These are phyloP conservation scores for Cylindrotheca closterium DNA, from an alignment of 108 stramenopile genomes.

Conservation along the genomic window DNA sequence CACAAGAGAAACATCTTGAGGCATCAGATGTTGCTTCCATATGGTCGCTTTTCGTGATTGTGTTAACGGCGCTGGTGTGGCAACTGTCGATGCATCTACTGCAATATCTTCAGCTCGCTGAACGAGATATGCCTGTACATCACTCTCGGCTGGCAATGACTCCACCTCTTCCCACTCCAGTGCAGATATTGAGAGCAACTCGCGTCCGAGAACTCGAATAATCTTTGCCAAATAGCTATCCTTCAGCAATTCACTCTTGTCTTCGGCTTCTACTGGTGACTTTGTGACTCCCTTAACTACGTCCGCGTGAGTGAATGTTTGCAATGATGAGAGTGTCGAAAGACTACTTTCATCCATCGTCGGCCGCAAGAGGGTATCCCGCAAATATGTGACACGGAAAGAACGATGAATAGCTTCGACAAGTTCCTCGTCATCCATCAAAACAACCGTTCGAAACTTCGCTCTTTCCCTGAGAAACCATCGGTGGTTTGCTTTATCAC, in stretches of 20 bases:
- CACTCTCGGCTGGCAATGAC: constrained; percentile 6
- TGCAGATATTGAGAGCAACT: constrained; percentile 50
- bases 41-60: constrained; percentile 28
- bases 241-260: constrained; percentile 24
- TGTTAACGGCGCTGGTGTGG: constrained; percentile 20
- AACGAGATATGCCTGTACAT: constrained; percentile 1
- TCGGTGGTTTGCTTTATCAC: constrained; percentile 79
- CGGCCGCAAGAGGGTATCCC: constrained; percentile 78
- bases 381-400: constrained; percentile 81
- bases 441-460: constrained; percentile 78
- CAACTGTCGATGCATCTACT: constrained; percentile 10
- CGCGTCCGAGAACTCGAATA: constrained; percentile 59
- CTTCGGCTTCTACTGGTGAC: constrained; percentile 32
- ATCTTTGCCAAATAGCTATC: constrained; percentile 72
- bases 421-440: constrained; percentile 76
- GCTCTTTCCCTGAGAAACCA: constrained; percentile 68
- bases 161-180: constrained; percentile 60
- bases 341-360: constrained; percentile 89
- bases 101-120: constrained; percentile 11
- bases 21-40: constrained; percentile 82
- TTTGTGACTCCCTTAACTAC: constrained; percentile 80
- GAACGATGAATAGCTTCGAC: constrained; percentile 71
- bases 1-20: constrained; percentile 73
- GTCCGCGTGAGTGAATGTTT: constrained; percentile 79
- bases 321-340: constrained; percentile 73